Evolutionary conservation across 306 rosid species (phyloP).

Genomic region (Vachellia collinsii): DNA sequence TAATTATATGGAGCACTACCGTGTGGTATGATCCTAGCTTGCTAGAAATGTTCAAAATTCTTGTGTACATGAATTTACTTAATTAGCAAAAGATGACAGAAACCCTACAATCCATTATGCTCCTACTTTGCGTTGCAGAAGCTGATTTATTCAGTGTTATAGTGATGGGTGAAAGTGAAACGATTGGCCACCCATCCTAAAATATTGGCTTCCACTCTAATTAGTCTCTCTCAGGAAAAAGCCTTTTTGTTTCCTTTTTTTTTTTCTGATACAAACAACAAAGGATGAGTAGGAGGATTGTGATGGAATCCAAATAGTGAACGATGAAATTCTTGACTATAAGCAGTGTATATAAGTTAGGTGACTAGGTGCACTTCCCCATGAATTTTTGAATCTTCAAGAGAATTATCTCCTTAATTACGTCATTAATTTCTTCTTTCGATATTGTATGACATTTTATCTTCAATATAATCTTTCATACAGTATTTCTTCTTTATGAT

Average conservation of each 20-base stretch:
- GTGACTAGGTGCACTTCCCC: constrained; percentile 40
- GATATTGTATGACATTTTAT: not conserved
- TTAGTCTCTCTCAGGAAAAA: constrained; percentile 23
- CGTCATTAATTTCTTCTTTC: not conserved
- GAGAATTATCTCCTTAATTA: not conserved
- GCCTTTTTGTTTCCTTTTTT: not conserved
- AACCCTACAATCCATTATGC: constrained; percentile 18
- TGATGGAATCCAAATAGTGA: constrained; percentile 17
- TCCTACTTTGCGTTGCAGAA: not conserved
- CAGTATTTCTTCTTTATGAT: not conserved
- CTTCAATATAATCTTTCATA: not conserved
- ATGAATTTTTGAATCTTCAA: constrained; percentile 39
- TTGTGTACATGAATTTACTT: not conserved
- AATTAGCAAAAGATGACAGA: constrained; percentile 18
- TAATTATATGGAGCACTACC: not conserved
- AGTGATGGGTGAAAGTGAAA: constrained; percentile 23
- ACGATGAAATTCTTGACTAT: constrained; percentile 40
- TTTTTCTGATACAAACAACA: constrained; percentile 9
- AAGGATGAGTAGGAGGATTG: constrained; percentile 33
- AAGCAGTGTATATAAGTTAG: constrained; percentile 1
- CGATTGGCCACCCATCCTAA: constrained; percentile 44
- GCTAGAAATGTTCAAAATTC: not conserved
- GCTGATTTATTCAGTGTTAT: constrained; percentile 23
- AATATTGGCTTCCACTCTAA: constrained; percentile 41
- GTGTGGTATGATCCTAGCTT: not conserved